These are phyloP conservation scores for Euphorbia peplus DNA, from an alignment of 345 rosid species.

Conservation along the genomic window DNA sequence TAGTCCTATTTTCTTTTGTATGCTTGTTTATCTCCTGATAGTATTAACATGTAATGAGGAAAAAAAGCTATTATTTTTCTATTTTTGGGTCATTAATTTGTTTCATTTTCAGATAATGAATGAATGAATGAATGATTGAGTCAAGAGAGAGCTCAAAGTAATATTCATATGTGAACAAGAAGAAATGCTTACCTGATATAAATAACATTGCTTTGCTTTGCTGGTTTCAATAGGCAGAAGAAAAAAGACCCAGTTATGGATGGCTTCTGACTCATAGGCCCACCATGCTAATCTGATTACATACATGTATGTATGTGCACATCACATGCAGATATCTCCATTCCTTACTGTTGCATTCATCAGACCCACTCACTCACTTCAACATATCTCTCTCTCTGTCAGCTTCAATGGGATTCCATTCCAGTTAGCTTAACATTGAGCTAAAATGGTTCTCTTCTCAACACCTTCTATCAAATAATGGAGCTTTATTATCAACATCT, in stretches of 20 bases:
- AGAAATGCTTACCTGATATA: conserved; percentile 11
- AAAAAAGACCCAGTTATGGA: conserved; percentile 18
- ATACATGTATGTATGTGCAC: conserved; percentile 21
- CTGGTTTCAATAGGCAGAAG: conserved; percentile 27
- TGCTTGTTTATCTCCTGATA: too few relatives aligned
- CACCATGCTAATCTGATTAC: conserved; percentile 41
- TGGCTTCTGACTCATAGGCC: conserved; percentile 46
- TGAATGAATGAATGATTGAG: conserved; percentile 11
- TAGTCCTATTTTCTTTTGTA: too few relatives aligned
- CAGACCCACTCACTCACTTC: conserved; percentile 47
- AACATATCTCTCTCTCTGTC: conserved; percentile 46
- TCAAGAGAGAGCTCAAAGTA: background rate
- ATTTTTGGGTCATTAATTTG: background rate
- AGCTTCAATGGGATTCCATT: conserved; percentile 30
- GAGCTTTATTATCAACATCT: conserved; percentile 3
- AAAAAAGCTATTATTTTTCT: background rate
- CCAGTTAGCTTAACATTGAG: conserved; percentile 14
- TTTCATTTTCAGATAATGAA: too few relatives aligned
- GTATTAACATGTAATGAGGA: background rate
- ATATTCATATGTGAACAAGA: conserved; percentile 13
- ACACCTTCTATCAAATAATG: conserved; percentile 6
- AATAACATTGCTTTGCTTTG: conserved; percentile 8
- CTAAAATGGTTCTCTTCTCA: conserved; percentile 18
- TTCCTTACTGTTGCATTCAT: conserved; percentile 68
- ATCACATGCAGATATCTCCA: conserved; percentile 66